These are phyloP conservation scores for Aspergillus neotritici DNA, from an alignment of 2,329 filamentous ascomycete genomes.

Conservation along the genomic window DNA sequence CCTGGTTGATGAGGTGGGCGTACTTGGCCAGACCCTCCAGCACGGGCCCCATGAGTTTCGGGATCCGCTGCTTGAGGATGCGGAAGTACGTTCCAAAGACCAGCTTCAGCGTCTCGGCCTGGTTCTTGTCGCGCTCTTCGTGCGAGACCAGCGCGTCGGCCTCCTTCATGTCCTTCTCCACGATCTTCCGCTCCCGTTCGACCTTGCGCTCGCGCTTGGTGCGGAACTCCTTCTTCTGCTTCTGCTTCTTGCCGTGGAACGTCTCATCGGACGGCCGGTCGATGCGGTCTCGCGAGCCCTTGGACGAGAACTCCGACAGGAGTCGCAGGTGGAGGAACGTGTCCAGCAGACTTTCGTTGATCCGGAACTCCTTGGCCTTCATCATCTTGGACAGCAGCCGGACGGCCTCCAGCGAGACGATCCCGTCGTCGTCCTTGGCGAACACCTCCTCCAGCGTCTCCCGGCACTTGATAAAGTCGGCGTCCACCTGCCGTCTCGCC, in stretches of 20 bases:
- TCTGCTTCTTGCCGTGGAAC: constrained; percentile 53
- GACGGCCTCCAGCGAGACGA: constrained; percentile 79
- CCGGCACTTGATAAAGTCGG: constrained; percentile 70
- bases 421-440: constrained; percentile 80
- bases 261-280: constrained; percentile 53
- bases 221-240: constrained; percentile 75
- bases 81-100: constrained; percentile 95
- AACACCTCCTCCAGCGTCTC: constrained; percentile 78
- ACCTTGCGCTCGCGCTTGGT: constrained; percentile 83
- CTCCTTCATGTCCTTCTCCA: constrained; percentile 89
- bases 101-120: constrained; percentile 90
- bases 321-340: constrained; percentile 85
- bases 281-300: constrained; percentile 71
- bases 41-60: constrained; percentile 91
- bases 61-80: constrained; percentile 75
- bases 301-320: constrained; percentile 78
- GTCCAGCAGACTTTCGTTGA: constrained; percentile 82
- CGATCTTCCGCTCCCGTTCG: constrained; percentile 74
- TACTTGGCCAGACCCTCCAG: constrained; percentile 92
- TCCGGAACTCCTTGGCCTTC: constrained; percentile 73
- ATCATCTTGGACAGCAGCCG: constrained; percentile 89
- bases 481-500: constrained; percentile 64
- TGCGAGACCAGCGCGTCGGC: constrained; percentile 87
- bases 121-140: constrained; percentile 88
- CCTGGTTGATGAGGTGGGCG: constrained; percentile 94